These are phyloP conservation scores for Tympanopsis confertula DNA, from an alignment of 2,329 filamentous ascomycete species.

Conservation along the genomic window DNA sequence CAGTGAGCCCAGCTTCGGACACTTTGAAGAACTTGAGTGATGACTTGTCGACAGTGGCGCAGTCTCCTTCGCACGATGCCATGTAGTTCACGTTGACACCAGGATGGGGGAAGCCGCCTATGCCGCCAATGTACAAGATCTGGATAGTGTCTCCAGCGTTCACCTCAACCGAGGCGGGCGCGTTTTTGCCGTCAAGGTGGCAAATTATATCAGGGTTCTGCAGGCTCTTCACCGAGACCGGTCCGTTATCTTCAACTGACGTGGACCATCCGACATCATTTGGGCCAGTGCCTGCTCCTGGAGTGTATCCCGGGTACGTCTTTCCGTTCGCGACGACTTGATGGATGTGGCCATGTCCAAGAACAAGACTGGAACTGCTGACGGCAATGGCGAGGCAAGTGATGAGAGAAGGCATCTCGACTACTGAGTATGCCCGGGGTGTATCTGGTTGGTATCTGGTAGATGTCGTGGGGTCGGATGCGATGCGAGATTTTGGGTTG, in stretches of 20 bases:
- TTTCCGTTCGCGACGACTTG: conserved; percentile 13
- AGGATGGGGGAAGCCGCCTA: conserved; percentile 40
- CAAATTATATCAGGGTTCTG: conserved; percentile 33
- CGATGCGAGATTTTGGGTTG: no score
- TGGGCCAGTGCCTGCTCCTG: no score
- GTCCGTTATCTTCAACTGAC: conserved; percentile 29
- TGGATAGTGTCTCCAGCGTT: conserved; percentile 31
- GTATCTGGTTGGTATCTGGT: no score
- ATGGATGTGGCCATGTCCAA: conserved; percentile 17
- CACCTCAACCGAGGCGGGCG: conserved; percentile 24
- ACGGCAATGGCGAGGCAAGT: no score
- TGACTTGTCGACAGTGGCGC: conserved; percentile 26
- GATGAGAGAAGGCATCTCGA: no score
- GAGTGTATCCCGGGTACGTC: conserved; percentile 15
- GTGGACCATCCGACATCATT: conserved; percentile 29
- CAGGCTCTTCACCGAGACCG: conserved; percentile 32
- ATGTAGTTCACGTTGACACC: conserved; percentile 29
- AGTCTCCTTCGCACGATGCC: conserved; percentile 28
- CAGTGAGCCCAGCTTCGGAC: conserved; percentile 25
- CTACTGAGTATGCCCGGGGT: no score
- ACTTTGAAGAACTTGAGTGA: conserved; percentile 34
- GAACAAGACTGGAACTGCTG: conserved; percentile 11
- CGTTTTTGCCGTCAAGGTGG: conserved; percentile 28
- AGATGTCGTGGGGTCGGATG: no score
- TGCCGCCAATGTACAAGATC: conserved; percentile 32